Evolutionary conservation across 2,329 filamentous ascomycete species (phyloP), one percentile per base, ranked within the genome.

Genomic region (Colletotrichum euphorbiae): DNA sequence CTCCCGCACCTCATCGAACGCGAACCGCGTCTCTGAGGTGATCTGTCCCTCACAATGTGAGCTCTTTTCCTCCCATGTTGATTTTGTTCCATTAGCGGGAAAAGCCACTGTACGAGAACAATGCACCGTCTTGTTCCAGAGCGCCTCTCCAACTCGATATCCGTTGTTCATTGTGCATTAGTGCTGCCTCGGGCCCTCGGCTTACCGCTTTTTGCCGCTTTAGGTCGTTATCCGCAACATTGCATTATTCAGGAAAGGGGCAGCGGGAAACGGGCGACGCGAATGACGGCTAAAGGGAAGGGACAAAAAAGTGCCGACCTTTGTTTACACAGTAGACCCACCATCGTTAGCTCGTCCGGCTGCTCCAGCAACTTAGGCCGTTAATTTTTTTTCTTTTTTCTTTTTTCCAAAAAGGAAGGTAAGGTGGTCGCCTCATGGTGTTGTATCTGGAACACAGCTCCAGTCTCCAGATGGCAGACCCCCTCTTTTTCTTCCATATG

Each of bases 401-500:
- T 7, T 7, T 8, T 28, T 28, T 8, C 28, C 28, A 8, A 8
- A 28, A 28, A 28, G 1, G 28, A 28, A 6, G 28, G 28, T 28
- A 28, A 28, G 7, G 28, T 28, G 7, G 28, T 28, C 28, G 28
- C 1, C 7, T 8, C 28, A 28, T 28, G 28, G 28, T 28, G 19
- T 19, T 67, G 64, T 67, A 67, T 67, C 64, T 63, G 64, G 45
- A 67, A 64, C 64, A 57, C 38, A 36, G n/a, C 28, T 58, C 55
- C 55, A 45, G 55, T 28, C 36, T 38, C 19, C 38, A 46, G 56
- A 21, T n/a, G n/a, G n/a, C n/a, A n/a, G n/a, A n/a, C 46, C 52
- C 50, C 60, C 19, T 43, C 57, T 24, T 51, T 43, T 9, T 42
- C 42, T 58, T 42, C 61, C 62, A 48, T 38, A 36, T 13, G 11